Base-by-base conservation (phyloP, 2,329 filamentous ascomycete species). In the Fulvia fulva region DNA sequence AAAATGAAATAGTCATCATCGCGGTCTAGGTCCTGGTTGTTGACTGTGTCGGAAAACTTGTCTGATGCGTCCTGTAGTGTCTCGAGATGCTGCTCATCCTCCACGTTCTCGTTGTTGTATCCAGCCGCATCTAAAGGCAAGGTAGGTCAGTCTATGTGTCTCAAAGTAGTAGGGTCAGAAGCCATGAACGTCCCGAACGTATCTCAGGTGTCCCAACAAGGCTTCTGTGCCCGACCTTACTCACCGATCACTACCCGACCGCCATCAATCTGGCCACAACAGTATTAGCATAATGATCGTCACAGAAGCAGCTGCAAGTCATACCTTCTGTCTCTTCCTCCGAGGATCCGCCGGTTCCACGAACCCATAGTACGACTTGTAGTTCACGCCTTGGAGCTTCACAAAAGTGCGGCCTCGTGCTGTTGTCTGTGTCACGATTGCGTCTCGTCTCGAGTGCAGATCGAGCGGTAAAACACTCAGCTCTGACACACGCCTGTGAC, bases 371-470 rank as follows among this genome's bases (percentile, higher is more conserved):
- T 69, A 70, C 41, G 59, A 55, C 56, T 63, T 60, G 58, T 67
- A 68, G 44, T 67, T 60, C 54, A 65, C 64, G n/a, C 68, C 67
- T 26, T 64, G 58, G 50, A 61, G 58, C 8, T 52, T 22, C 41
- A 65, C 67, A 51, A 63, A 70, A 1, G 30, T 53, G 1, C 59
- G 56, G 12, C 67, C 67, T 37, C 68, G 62, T 22, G 58, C 49
- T 19, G 62, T 41, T 11, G 67, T 55, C 19, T 46, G 25, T 9
- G 58, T 9, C 37, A 61, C 51, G n/a, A 67, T 32, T 0, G 54
- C 58, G 14, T 57, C 51, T 7, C 53, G 19, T n/a, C 62, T 44
- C 23, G 59, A 47, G 47, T 67, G 65, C 44, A 62, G 62, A 3
- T 47, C 14, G 25, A 66, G 50, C 14, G 67, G 66, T 8, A 63